phyloP scores from a whole-genome alignment of 345 rosid species.

The Salix udensis region DNA sequence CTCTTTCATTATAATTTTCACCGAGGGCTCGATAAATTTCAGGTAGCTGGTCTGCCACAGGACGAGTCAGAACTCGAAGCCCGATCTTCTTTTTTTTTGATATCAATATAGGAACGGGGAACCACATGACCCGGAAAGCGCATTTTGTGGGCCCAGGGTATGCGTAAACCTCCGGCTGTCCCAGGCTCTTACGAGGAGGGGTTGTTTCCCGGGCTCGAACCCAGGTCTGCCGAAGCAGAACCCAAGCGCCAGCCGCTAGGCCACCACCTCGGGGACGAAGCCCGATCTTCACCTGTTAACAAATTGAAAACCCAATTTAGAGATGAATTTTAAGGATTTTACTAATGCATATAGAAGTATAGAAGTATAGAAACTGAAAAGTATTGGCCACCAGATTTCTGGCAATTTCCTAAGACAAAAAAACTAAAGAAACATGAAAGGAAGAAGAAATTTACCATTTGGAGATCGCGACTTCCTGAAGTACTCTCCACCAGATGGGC shows the following conservation, averaged over 20 bases:
- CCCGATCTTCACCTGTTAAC: slow-evolving; percentile 76
- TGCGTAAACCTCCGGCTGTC: too few species aligned
- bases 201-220: too few species aligned
- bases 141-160: too few species aligned
- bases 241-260: too few species aligned
- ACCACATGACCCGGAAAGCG: too few species aligned
- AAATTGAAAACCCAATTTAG: slow-evolving; percentile 10
- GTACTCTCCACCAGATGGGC: slow-evolving; percentile 83
- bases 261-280: slow-evolving; percentile 32
- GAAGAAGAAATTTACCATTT: slow-evolving; percentile 50
- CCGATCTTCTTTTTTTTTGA: slow-evolving; percentile 46
- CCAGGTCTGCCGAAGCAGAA: too few species aligned
- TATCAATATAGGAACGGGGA: too few species aligned
- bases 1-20: slow-evolving; percentile 80
- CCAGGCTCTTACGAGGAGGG: too few species aligned
- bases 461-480: slow-evolving; percentile 95
- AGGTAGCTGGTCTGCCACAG: slow-evolving; percentile 64
- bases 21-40: slow-evolving; percentile 75
- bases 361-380: background rate
- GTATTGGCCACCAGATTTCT: background rate
- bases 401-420: background rate
- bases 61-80: slow-evolving; percentile 92
- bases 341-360: background rate
- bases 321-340: background rate
- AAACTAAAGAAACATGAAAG: background rate